Percentiles rank a stretch among this genome's conserved stretches.
phyloP scores from a whole-genome alignment of 2,329 filamentous ascomycete genomes.

The Scytalidium lignicola region DNA sequence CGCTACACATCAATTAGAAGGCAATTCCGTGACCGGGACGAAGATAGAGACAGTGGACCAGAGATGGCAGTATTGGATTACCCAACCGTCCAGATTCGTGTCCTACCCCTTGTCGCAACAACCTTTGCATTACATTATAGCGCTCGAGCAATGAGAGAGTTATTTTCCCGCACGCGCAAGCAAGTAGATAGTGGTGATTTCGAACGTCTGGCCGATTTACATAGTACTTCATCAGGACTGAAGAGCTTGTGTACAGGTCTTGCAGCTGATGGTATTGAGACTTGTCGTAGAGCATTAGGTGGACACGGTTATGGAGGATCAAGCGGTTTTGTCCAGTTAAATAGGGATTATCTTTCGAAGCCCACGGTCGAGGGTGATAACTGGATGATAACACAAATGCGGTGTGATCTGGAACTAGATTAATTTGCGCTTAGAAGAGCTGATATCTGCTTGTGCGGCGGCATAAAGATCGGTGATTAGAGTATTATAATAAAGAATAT shows the following conservation, averaged over 20 bases:
- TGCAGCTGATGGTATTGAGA: constrained; percentile 50
- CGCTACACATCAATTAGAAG: constrained; percentile 43
- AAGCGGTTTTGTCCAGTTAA: constrained; percentile 46
- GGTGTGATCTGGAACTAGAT: too few relatives aligned
- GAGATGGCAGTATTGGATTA: constrained; percentile 47
- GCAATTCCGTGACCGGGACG: constrained; percentile 45
- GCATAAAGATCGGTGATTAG: too few relatives aligned
- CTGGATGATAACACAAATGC: too few relatives aligned
- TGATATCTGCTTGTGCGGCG: too few relatives aligned
- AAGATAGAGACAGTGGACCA: constrained; percentile 25
- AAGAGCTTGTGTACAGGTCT: constrained; percentile 47
- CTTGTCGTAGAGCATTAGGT: constrained; percentile 46
- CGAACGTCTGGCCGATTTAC: constrained; percentile 42
- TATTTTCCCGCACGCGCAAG: constrained; percentile 39
- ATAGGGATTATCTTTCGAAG: constrained; percentile 46
- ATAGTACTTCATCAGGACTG: constrained; percentile 46
- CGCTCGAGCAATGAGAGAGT: constrained; percentile 38
- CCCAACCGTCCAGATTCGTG: constrained; percentile 47
- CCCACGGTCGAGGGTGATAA: constrained; percentile 52
- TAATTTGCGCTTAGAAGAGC: too few relatives aligned
- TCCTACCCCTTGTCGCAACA: constrained; percentile 46
- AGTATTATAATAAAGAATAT: too few relatives aligned
- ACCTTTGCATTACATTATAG: constrained; percentile 42
- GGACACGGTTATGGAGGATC: constrained; percentile 49
- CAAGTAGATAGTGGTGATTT: constrained; percentile 45